Percentiles rank a stretch among this genome's conserved stretches.
Evolutionary conservation across 208 protist species (phyloP).

Genomic region (Leishmania gerbilli): DNA sequence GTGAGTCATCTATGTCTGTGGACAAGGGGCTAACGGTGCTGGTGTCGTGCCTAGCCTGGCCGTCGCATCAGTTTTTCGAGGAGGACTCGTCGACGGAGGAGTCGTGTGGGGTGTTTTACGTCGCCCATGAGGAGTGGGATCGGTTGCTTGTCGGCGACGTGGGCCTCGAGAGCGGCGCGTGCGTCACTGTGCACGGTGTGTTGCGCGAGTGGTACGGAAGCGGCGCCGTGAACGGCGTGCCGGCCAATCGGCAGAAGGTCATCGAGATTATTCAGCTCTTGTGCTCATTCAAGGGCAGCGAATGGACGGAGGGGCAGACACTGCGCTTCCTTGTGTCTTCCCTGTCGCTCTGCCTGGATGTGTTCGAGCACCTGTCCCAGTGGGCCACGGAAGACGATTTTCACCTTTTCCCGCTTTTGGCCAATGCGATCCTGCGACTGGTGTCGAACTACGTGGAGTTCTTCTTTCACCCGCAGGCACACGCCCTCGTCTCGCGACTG

Average conservation of each 20-base stretch:
- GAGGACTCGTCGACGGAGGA: slow-evolving; percentile 62
- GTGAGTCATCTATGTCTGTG: slow-evolving; percentile 20
- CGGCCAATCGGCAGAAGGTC: slow-evolving; percentile 33
- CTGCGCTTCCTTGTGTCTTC: slow-evolving; percentile 32
- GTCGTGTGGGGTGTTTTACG: slow-evolving; percentile 43
- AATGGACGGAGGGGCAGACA: slow-evolving; percentile 28
- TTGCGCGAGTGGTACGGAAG: slow-evolving; percentile 31
- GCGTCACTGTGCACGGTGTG: slow-evolving; percentile 30
- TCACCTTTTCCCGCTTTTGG: slow-evolving; percentile 38
- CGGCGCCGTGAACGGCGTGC: slow-evolving; percentile 17
- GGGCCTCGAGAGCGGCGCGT: background rate
- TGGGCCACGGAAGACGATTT: slow-evolving; percentile 14
- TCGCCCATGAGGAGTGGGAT: slow-evolving; percentile 57
- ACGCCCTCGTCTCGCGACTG: slow-evolving; percentile 30
- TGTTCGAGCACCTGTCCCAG: slow-evolving; percentile 33
- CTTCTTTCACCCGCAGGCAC: slow-evolving; percentile 27
- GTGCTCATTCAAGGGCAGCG: slow-evolving; percentile 38
- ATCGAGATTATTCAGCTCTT: slow-evolving; percentile 45
- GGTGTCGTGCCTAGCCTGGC: slow-evolving; percentile 71
- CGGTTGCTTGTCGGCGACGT: slow-evolving; percentile 40
- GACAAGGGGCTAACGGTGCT: slow-evolving; percentile 43
- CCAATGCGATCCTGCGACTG: slow-evolving; percentile 41
- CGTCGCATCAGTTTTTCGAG: slow-evolving; percentile 75
- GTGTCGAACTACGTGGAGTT: slow-evolving; percentile 45
- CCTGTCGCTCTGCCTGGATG: slow-evolving; percentile 35